These are phyloP conservation scores for Phlegmacium glaucopus DNA, from an alignment of 768 basidiomycete species.

Conservation along the genomic window DNA sequence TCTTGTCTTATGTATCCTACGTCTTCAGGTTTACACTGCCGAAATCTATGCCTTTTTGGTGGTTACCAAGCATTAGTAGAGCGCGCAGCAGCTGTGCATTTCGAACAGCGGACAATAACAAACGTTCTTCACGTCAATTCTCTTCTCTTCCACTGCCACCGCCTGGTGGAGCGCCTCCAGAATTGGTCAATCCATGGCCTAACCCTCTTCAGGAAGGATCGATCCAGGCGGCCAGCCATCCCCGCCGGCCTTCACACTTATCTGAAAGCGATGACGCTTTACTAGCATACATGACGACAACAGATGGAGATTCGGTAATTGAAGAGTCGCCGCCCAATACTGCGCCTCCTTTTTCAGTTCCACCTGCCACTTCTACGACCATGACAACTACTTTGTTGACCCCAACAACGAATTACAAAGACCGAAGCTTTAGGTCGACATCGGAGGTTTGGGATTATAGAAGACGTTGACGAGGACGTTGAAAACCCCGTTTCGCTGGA, in stretches of 20 bases:
- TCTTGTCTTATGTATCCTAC: too few species aligned
- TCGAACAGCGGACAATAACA: neutral
- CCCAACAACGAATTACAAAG: conserved; percentile 14
- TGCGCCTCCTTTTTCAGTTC: neutral
- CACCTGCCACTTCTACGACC: neutral
- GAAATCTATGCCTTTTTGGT: too few species aligned
- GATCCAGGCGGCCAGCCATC: conserved; percentile 6
- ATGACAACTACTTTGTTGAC: neutral
- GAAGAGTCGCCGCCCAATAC: conserved; percentile 2
- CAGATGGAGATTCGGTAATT: conserved; percentile 18
- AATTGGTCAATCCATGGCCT: conserved; percentile 15
- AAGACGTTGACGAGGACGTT: conserved; percentile 36
- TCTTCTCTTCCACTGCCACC: conserved; percentile 4
- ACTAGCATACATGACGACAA: conserved; percentile 36
- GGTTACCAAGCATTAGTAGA: too few species aligned
- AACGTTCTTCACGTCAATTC: neutral
- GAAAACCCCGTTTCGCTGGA: conserved; percentile 22
- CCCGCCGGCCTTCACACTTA: conserved; percentile 5
- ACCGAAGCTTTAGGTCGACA: conserved; percentile 27
- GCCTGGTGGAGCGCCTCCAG: conserved; percentile 18
- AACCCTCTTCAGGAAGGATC: conserved; percentile 7
- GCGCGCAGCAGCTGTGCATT: too few species aligned
- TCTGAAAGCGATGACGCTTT: conserved; percentile 31
- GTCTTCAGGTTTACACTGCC: too few species aligned
- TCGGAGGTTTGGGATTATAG: conserved; percentile 42